These are phyloP conservation scores for Phytophthora citrophthora DNA, from an alignment of 352 stramenopile species.

Conservation along the genomic window DNA sequence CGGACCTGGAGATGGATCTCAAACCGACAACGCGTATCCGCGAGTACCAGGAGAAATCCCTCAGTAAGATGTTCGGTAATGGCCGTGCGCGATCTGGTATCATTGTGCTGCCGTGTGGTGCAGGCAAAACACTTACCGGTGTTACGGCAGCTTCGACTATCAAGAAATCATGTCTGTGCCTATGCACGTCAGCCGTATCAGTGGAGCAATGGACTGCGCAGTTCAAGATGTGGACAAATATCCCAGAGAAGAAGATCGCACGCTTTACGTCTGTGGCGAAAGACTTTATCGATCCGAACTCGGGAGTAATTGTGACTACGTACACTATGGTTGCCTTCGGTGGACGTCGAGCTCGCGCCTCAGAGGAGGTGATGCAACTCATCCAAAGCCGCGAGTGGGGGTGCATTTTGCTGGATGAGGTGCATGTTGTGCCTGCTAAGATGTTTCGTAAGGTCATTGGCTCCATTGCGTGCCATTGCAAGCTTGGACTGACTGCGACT, in stretches of 20 bases:
- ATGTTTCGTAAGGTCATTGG: constrained; percentile 98
- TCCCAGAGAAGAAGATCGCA: constrained; percentile 85
- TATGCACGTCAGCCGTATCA: constrained; percentile 98
- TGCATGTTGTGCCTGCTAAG: constrained; percentile 98
- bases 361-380: constrained; percentile 95
- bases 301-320: constrained; percentile 96
- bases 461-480: constrained; percentile 96
- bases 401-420: constrained; percentile 96
- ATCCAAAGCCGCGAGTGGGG: constrained; percentile 98
- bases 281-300: constrained; percentile 83
- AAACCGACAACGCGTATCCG: constrained; percentile 95
- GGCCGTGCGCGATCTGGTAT: constrained; percentile 98
- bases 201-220: constrained; percentile 99
- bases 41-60: constrained; percentile 98
- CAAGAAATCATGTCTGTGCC: constrained; percentile 97
- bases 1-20: constrained; percentile 88
- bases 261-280: constrained; percentile 86
- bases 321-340: constrained; percentile 98
- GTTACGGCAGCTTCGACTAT: constrained; percentile 97
- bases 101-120: constrained; percentile 99
- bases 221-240: constrained; percentile 98
- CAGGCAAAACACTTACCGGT: constrained; percentile 85
- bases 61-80: constrained; percentile 99
- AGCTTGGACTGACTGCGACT: constrained; percentile 98
- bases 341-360: constrained; percentile 91